A percentile compares a stretch with the other conserved stretches of the same genome.
phyloP scores from a whole-genome alignment of 306 rosid genomes.

The Inga laurina region DNA sequence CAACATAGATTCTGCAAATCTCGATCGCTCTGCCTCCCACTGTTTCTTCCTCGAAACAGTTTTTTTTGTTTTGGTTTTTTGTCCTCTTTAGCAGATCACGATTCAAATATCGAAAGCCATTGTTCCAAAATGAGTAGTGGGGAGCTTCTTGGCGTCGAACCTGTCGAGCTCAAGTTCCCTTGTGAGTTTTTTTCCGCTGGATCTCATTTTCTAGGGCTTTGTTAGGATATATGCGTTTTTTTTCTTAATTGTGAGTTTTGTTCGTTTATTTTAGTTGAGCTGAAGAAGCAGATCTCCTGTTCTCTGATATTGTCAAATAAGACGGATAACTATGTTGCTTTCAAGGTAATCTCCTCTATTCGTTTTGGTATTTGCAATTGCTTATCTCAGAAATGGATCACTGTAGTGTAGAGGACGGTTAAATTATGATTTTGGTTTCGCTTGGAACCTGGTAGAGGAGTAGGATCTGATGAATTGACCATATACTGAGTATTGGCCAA shows the following conservation, averaged over 20 bases:
- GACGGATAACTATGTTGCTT: conserved; percentile 83
- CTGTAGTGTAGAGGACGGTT: background rate
- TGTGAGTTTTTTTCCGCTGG: conserved; percentile 46
- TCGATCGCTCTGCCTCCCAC: conserved; percentile 2
- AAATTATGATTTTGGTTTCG: background rate
- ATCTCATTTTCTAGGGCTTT: conserved; percentile 32
- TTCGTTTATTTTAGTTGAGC: conserved; percentile 57
- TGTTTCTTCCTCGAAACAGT: conserved; percentile 1
- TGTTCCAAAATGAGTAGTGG: conserved; percentile 70
- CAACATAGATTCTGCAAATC: conserved; percentile 14
- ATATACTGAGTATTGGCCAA: background rate
- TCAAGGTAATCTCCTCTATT: conserved; percentile 61
- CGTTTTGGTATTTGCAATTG: background rate
- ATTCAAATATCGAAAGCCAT: background rate
- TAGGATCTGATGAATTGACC: conserved; percentile 28
- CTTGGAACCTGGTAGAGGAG: background rate
- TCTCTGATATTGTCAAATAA: conserved; percentile 81
- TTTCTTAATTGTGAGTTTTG: background rate
- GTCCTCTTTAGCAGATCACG: background rate
- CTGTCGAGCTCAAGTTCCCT: conserved; percentile 80
- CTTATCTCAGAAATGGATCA: background rate
- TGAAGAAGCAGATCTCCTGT: conserved; percentile 94
- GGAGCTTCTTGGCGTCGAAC: conserved; percentile 85
- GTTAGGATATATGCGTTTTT: background rate
- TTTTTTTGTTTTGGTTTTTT: background rate